Conservation (phyloP, 2,329 filamentous ascomycete genomes). For the Dactylellina haptotyla region DNA sequence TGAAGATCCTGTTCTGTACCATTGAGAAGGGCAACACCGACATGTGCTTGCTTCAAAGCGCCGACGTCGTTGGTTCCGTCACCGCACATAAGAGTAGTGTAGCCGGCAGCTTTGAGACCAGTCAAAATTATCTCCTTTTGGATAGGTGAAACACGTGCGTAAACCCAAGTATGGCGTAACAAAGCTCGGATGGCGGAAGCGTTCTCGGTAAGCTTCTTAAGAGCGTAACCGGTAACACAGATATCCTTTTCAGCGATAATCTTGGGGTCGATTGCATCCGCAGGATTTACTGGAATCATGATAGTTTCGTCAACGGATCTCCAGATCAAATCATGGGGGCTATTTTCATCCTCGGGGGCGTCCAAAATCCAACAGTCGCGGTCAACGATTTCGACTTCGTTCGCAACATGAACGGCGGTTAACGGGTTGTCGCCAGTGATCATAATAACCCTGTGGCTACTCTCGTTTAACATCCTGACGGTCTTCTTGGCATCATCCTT, state of each 20-base stretch:
- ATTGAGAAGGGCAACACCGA: slow-evolving; percentile 94
- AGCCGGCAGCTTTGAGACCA: slow-evolving; percentile 93
- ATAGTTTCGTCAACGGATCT: slow-evolving; percentile 91
- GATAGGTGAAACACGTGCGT: slow-evolving; percentile 96
- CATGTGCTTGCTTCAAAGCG: slow-evolving; percentile 95
- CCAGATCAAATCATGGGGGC: slow-evolving; percentile 85
- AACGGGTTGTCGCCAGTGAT: slow-evolving; percentile 98
- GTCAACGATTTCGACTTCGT: slow-evolving; percentile 96
- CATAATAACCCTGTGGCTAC: slow-evolving; percentile 98
- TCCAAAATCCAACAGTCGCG: slow-evolving; percentile 94
- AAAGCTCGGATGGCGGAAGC: slow-evolving; percentile 76
- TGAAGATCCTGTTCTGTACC: slow-evolving; percentile 90
- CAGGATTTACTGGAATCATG: slow-evolving; percentile 84
- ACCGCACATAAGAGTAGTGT: slow-evolving; percentile 98
- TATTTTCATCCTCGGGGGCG: slow-evolving; percentile 86
- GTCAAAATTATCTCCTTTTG: slow-evolving; percentile 99
- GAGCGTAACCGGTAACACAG: slow-evolving; percentile 92
- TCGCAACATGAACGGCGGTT: slow-evolving; percentile 93
- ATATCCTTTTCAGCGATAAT: slow-evolving; percentile 89
- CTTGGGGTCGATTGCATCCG: slow-evolving; percentile 79
- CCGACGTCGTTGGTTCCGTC: slow-evolving; percentile 99
- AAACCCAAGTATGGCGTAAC: slow-evolving; percentile 93
- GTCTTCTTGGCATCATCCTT: slow-evolving; percentile 96
- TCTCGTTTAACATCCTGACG: slow-evolving; percentile 97
- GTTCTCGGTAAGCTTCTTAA: slow-evolving; percentile 87